Base-by-base conservation (phyloP, 1,284 basidiomycete species). In the Ceratobasidium theobromae region DNA sequence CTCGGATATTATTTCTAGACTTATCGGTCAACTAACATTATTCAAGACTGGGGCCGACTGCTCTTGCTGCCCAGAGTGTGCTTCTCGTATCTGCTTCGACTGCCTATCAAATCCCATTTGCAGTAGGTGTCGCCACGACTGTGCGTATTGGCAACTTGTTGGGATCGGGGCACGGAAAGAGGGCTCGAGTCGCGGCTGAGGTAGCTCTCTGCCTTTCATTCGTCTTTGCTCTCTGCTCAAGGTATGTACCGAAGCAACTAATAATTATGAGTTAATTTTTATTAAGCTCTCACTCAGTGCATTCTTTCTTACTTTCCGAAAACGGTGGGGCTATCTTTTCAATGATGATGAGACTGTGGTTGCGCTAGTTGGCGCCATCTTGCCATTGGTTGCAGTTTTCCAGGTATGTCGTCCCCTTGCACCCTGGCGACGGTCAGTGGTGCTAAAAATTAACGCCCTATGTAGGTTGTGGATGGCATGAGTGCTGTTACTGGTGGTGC, bases 371-470 rank as follows among this genome's bases (percentile, higher is more conserved):
- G 83, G 83, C 65, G 76, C 80, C 62, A 86, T 91, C 16, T 88
- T 91, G 83, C 89, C 89, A 0, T 80, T 89, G 16, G 87, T 91
- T 0, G 89, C 89, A 2, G 87, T 87, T 0, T 91, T 91, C 75
- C 88, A 91, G 76, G 85, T 86, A 66, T 53, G 75, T 70, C 21
- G 27, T 41, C 27, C 18, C 2, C 23, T 25, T 27, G 25, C 11
- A 14, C 52, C 18, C 45, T 21, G 30, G 21, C 28, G 8, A n/a
- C 43, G 58, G 21, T 41, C 30, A 27, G 43, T 32, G 21, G 35
- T 16, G 23, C 3, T 11, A 6, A 46, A 45, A 23, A 16, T 16
- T 28, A 30, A 48, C 21, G n/a, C 5, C 18, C 35, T 49, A 23
- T 2, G 30, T 33, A 69, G 68, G 60, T 69, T 40, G 52, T 67